Evolutionary conservation across 305 asterid genomes (phyloP).

Genomic region (Fraxinus greggii): DNA sequence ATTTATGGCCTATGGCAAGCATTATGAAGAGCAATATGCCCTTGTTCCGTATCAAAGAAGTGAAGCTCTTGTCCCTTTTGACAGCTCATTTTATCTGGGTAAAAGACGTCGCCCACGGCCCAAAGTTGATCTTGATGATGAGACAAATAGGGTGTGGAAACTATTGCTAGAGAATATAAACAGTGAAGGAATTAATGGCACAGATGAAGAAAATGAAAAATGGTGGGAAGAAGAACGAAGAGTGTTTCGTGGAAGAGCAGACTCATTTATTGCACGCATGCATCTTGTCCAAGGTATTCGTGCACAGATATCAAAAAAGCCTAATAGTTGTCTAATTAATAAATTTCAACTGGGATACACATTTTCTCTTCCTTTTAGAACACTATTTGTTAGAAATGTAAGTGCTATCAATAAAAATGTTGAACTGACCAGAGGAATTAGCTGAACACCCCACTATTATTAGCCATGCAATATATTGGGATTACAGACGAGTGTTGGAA

Average conservation of each 20-base stretch:
- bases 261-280: constrained; percentile 94
- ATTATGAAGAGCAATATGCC: constrained; percentile 46
- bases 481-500: background rate
- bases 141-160: constrained; percentile 92
- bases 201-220: constrained; percentile 74
- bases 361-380: constrained; percentile 6
- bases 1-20: constrained; percentile 30
- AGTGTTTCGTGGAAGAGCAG: constrained; percentile 84
- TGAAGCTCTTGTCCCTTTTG: constrained; percentile 66
- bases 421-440: constrained; percentile 13
- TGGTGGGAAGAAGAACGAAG: constrained; percentile 97
- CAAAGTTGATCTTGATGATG: constrained; percentile 93
- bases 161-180: constrained; percentile 86
- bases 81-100: constrained; percentile 40
- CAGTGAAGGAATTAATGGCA: constrained; percentile 91
- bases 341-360: constrained; percentile 12
- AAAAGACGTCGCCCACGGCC: constrained; percentile 65
- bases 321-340: constrained; percentile 1
- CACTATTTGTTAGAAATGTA: background rate
- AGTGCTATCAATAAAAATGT: background rate
- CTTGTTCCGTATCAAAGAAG: constrained; percentile 67
- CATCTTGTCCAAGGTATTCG: constrained; percentile 92
- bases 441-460: constrained; percentile 6
- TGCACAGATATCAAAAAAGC: constrained; percentile 9
- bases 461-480: background rate